phyloP scores from a whole-genome alignment of 495 filamentous ascomycete species.

The Rhypophila decipiens region DNA sequence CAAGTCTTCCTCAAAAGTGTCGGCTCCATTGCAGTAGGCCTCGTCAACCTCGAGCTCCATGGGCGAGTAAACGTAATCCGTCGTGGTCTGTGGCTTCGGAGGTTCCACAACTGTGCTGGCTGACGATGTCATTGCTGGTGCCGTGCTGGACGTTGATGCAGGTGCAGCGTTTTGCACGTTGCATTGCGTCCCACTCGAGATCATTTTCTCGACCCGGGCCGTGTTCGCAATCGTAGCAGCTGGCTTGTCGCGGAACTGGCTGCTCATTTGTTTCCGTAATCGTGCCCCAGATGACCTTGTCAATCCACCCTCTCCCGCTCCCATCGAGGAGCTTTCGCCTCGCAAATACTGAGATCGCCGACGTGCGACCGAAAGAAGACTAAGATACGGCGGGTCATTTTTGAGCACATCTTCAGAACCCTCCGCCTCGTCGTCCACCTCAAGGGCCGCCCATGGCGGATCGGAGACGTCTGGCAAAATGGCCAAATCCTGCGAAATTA shows the following conservation, averaged over 20 bases:
- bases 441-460: slow-evolving; percentile 2
- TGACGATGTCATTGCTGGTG: slow-evolving; percentile 3
- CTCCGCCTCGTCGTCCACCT: slow-evolving; percentile 6
- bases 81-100: slow-evolving; percentile 3
- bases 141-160: slow-evolving; percentile 3
- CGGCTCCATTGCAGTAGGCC: slow-evolving; percentile 10
- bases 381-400: neutral
- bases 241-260: slow-evolving; percentile 14
- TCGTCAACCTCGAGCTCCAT: slow-evolving; percentile 25
- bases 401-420: neutral
- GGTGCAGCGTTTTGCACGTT: slow-evolving; percentile 21
- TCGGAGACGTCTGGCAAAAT: neutral
- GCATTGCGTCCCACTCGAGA: slow-evolving; percentile 30
- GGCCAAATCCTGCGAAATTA: neutral
- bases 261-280: slow-evolving; percentile 11
- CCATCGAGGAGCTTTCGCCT: slow-evolving; percentile 2
- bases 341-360: neutral
- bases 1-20: neutral
- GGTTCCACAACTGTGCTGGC: slow-evolving; percentile 2
- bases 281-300: slow-evolving; percentile 3
- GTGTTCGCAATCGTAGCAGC: too few species aligned
- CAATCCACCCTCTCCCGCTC: slow-evolving; percentile 3
- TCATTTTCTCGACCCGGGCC: slow-evolving; percentile 27
- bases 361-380: neutral
- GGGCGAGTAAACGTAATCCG: slow-evolving; percentile 8